Base-by-base conservation (phyloP, 805 yeast genomes). In the Candida stauntonica region DNA sequence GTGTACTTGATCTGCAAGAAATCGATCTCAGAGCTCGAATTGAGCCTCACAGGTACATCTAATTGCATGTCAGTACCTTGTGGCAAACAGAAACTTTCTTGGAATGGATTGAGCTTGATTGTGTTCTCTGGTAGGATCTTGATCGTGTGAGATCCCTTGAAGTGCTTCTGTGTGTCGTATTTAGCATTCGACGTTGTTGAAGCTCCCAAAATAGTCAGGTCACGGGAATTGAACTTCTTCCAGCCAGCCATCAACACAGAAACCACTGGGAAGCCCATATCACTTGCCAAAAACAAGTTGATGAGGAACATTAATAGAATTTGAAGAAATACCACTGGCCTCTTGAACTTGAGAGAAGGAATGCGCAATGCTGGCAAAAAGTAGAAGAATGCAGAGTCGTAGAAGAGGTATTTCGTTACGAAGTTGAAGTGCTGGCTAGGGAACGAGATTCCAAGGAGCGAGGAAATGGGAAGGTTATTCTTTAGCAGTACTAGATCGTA, bases 111-210 rank as follows among this genome's bases (percentile, higher is more conserved):
- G 50, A 93, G 63, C 52, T 71, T 68, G 5, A 94, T 96, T 0
- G 94, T 81, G 31, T 94, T 83, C 61, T 91, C 97, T 0, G 99
- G 98, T 26, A 93, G 66, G 45, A 85, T 84, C 54, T 89, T 84
- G 45, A 93, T 81, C 1, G 89, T 84, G 54, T 86, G 85, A 30
- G 78, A 79, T 31, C 99, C 99, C 52, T 77, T 82, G 58, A 89
- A 83, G 58, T 88, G 94, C 31, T 45, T 47, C 18, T 51, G 39
- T 1, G 34, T 50, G 38, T 35, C 65, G 47, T 14, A 59, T 45
- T 44, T 63, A 51, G 36, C 56, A 45, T 45, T 63, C 12, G 30
- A 46, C 33, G 26, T 47, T 51, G 72, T 62, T 0, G 73, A 49
- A 27, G 67, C 68, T 11, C 82, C 83, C 13, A 64, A 61, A 5